Conservation (phyloP, 768 basidiomycete species). For the Termitomyces eurrhizus region DNA sequence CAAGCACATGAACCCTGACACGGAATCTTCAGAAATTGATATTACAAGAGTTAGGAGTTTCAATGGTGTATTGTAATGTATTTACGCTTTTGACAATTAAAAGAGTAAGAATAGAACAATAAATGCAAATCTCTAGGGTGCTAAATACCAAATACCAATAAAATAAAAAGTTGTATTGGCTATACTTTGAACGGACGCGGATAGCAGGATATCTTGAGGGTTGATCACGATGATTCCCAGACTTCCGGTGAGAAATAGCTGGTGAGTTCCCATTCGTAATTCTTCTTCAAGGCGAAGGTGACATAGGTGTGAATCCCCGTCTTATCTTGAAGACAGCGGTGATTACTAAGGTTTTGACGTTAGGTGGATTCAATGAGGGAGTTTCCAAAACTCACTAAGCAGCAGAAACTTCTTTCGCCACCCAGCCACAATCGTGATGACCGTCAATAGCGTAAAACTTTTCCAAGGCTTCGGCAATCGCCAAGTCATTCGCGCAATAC, state of each 20-base stretch:
- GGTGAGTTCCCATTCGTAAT: constrained; percentile 28
- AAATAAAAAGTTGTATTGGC: neutral
- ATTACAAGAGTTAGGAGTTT: too few species aligned
- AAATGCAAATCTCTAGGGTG: neutral
- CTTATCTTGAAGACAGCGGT: constrained; percentile 19
- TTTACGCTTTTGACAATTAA: too few species aligned
- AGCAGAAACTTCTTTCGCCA: constrained; percentile 23
- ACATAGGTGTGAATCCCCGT: constrained; percentile 29
- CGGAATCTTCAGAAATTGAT: too few species aligned
- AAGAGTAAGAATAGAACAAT: neutral
- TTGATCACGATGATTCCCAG: constrained; percentile 14
- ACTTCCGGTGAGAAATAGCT: constrained; percentile 30
- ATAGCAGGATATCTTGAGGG: neutral
- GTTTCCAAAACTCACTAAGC: constrained; percentile 22
- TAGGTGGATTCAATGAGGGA: neutral
- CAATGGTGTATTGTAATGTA: too few species aligned
- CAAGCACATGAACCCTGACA: too few species aligned
- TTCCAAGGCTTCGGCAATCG: constrained; percentile 24
- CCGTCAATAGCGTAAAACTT: constrained; percentile 19
- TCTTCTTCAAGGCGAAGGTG: constrained; percentile 27
- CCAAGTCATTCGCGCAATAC: constrained; percentile 25
- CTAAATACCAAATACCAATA: neutral
- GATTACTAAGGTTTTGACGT: constrained; percentile 17
- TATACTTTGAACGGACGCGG: neutral
- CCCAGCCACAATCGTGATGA: constrained; percentile 22